Evolutionary conservation across 2,329 filamentous ascomycete species (phyloP).

Genomic region (Trichophyton mentagrophytes): DNA sequence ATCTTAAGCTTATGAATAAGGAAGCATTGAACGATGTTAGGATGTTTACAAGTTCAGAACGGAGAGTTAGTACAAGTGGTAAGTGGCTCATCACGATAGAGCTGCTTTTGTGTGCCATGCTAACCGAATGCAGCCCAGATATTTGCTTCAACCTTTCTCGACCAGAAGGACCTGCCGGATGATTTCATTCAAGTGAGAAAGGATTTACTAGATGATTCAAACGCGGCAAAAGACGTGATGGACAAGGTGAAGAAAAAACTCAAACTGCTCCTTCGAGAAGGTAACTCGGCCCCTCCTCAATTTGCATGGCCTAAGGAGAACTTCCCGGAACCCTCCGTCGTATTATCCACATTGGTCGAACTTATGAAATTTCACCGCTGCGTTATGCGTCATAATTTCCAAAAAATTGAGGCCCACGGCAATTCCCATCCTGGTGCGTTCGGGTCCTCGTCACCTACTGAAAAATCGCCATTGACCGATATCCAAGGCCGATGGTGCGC

Average conservation of each 20-base stretch:
- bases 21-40: conserved; percentile 85
- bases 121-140: conserved; percentile 56
- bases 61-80: conserved; percentile 78
- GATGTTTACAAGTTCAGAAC: conserved; percentile 90
- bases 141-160: conserved; percentile 79
- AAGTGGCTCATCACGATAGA: conserved; percentile 15
- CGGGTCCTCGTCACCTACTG: conserved; percentile 13
- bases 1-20: conserved; percentile 81
- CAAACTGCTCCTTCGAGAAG: conserved; percentile 79
- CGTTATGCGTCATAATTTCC: conserved; percentile 91
- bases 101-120: background rate
- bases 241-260: conserved; percentile 99
- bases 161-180: conserved; percentile 69
- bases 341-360: conserved; percentile 82
- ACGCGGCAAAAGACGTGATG: conserved; percentile 97
- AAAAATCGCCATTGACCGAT: conserved; percentile 45
- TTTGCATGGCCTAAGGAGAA: conserved; percentile 94
- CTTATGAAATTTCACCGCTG: conserved; percentile 94
- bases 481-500: conserved; percentile 94
- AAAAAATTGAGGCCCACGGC: conserved; percentile 49
- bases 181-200: conserved; percentile 87
- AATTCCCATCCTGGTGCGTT: conserved; percentile 11
- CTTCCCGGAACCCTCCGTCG: conserved; percentile 85
- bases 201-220: conserved; percentile 90
- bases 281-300: conserved; percentile 83